Evolutionary conservation across 441 rosid genomes (phyloP), one percentile per base, ranked within the genome.

Genomic region (Populus tomentosa): DNA sequence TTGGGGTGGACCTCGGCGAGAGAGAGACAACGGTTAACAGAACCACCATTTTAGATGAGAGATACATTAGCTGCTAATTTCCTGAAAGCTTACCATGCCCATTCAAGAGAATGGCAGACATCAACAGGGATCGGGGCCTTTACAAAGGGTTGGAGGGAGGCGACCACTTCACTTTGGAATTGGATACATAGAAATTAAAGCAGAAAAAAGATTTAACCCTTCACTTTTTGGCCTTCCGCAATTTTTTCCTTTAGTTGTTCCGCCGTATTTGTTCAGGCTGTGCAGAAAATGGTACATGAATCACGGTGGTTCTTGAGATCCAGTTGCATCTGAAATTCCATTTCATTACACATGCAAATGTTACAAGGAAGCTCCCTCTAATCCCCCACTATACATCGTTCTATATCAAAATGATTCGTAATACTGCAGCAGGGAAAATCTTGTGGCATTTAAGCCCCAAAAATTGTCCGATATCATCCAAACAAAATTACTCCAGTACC

Each of bases 61-160:
- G 81, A 74, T 20, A 84, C 81, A 42, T 84, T 90, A 20, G 87
- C 92, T 18, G 84, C 87, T 33, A 89, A 86, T 74, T 80, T 88
- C 87, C 74, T 92, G 79, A 90, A 84, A 86, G 91, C 89, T 82
- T 86, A 85, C 82, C 88, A 91, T 61, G 79, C 70, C 90, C 91
- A n/a, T 87, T 87, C 77, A 72, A 46, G 46, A 76, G 73, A 78
- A 69, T 80, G 70, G 67, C 83, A 16, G 24, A 10, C 53, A 30
- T 73, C 59, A 50, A 50, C 59, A 16, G 59, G 7, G 59, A 4
- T 40, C 3, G 14, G 4, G 11, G 46, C 46, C 14, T 40, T 40
- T 40, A 40, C 14, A 3, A 40, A 40, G 46, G 46, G 46, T 10
- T 40, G 46, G 46, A 40, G 10, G 46, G 46, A 40, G 46, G 46